Base-by-base conservation (phyloP, 73 alveolate species). In the Paramecium pentaurelia region DNA sequence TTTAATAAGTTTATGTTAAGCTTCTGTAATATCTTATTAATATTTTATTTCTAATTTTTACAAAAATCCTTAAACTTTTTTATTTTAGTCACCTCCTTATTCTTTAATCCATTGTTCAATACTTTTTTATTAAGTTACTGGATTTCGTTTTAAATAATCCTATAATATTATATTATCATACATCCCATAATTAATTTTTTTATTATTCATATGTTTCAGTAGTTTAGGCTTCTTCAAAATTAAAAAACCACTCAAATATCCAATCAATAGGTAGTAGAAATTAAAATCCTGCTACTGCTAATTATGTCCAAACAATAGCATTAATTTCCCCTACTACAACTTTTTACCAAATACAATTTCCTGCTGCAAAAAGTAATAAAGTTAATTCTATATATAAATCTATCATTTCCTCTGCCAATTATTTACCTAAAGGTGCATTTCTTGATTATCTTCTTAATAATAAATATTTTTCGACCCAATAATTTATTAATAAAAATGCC, bases 81-180 rank as follows among this genome's bases (percentile, higher is more conserved):
- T 11, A 68, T 11, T 34, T 25, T 28, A 10, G 27, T 68, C 84
- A 8, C 47, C 40, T 27, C 47, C 40, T 28, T 32, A 68, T 68
- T 68, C 84, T 9, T 87, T 68, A n/a, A 77, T 64, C 93, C 93
- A 87, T 68, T 87, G 80, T 8, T 87, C 93, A 16, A 87, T 87
- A 36, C 88, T 71, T 44, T 87, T 87, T 58, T 64, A 38, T 44
- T 58, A 38, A 18, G 93, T 87, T 8, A 87, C 87, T 4, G 93
- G 93, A 60, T 87, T 87, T 64, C 88, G 14, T 60, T 86, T 59
- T 25, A 27, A 58, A 87, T 60, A 87, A 40, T 87, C 70, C 70
- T 54, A 18, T 54, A 7, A 49, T 54, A 54, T 54, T n/a, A 18
- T 54, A 54, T 6, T 54, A 54, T 4, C 3, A 6, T 54, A 54